Percentiles rank a stretch among this genome's conserved stretches.
Evolutionary conservation across 1,284 basidiomycete species (phyloP).

Genomic region (Cutaneotrichosporon sp.): DNA sequence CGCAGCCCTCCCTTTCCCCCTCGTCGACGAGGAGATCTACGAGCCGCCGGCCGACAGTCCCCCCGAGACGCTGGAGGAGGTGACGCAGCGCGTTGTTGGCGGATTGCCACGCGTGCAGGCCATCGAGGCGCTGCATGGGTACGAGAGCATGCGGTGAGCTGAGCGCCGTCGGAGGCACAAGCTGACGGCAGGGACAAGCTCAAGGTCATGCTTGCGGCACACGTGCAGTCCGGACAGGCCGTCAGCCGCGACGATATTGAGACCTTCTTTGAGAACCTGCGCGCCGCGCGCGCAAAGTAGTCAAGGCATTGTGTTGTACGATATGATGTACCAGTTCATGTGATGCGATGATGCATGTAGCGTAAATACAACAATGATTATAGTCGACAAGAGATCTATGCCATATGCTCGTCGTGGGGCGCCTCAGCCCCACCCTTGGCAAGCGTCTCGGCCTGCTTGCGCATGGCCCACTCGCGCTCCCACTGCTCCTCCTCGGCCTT

Average conservation of each 20-base stretch:
- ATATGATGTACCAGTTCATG: not conserved
- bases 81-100: constrained; percentile 42
- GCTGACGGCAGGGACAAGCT: constrained; percentile 35
- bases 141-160: constrained; percentile 25
- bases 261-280: constrained; percentile 38
- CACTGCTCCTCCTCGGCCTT: constrained; percentile 65
- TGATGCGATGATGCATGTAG: not conserved
- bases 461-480: constrained; percentile 51
- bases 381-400: constrained; percentile 3
- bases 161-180: constrained; percentile 8
- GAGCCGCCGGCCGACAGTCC: constrained; percentile 46
- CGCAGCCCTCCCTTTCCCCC: constrained; percentile 37
- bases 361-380: not conserved
- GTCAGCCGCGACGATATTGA: constrained; percentile 48
- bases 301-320: not conserved
- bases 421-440: not conserved
- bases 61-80: constrained; percentile 48
- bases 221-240: constrained; percentile 33
- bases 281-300: no score
- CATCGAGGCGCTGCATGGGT: constrained; percentile 51
- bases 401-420: not conserved
- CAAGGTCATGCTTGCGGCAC: constrained; percentile 39
- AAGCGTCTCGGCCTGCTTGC: constrained; percentile 22
- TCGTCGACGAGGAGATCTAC: constrained; percentile 50
- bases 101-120: constrained; percentile 48